Percentiles rank a stretch among this genome's conserved stretches.
These are phyloP conservation scores for Fremontodendron californicum DNA, from an alignment of 345 rosid species.

Conservation along the genomic window DNA sequence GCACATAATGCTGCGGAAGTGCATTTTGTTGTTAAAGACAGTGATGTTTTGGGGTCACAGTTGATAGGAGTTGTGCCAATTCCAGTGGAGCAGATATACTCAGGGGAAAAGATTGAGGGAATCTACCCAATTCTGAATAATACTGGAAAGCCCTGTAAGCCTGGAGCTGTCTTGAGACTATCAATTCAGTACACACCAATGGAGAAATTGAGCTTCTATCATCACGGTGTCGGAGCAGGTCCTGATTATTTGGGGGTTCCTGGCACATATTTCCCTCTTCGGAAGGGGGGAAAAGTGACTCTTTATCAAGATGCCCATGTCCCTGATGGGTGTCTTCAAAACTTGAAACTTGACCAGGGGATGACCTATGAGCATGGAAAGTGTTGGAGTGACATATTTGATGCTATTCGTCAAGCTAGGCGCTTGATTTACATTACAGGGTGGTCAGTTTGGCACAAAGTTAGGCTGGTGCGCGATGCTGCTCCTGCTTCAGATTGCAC, in stretches of 20 bases:
- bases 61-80: conserved; percentile 75
- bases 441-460: conserved; percentile 96
- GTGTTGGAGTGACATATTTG: conserved; percentile 88
- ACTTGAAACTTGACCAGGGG: conserved; percentile 52
- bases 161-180: conserved; percentile 62
- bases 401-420: conserved; percentile 73
- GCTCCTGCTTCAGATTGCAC: conserved; percentile 40
- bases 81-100: conserved; percentile 65
- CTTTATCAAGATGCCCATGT: conserved; percentile 98
- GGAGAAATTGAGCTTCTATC: conserved; percentile 60
- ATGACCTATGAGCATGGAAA: conserved; percentile 70
- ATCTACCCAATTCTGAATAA: conserved; percentile 48
- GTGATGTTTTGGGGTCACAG: conserved; percentile 85
- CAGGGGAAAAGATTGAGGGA: conserved; percentile 66
- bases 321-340: conserved; percentile 76
- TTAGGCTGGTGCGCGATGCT: conserved; percentile 61
- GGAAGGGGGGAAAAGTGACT: conserved; percentile 75
- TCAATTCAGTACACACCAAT: conserved; percentile 78
- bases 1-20: conserved; percentile 88
- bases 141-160: conserved; percentile 74
- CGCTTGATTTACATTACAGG: conserved; percentile 87
- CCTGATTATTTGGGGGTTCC: conserved; percentile 83
- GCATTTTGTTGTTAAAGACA: conserved; percentile 82
- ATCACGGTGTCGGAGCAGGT: conserved; percentile 81
- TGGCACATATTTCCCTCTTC: conserved; percentile 88